A percentile compares a stretch with the other conserved stretches of the same genome.
phyloP scores from a whole-genome alignment of 139 green algal genomes.

The Picochlorum sp. region DNA sequence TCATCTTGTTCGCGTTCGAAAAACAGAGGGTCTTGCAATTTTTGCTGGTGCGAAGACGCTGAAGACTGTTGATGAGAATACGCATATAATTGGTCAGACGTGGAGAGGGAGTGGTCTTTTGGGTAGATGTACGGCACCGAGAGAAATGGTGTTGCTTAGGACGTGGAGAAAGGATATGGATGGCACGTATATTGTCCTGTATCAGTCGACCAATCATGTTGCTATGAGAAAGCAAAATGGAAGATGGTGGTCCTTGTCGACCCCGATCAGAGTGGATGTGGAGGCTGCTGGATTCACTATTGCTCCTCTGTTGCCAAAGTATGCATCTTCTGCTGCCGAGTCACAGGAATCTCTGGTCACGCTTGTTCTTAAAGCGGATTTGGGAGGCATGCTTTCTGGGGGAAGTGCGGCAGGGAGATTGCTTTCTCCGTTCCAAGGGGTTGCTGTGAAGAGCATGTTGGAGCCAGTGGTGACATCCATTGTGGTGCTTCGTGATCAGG shows the following conservation, averaged over 20 bases:
- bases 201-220: slow-evolving; percentile 26
- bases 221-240: not conserved
- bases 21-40: slow-evolving; percentile 19
- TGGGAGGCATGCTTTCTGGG: slow-evolving; percentile 31
- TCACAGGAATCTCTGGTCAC: slow-evolving; percentile 43
- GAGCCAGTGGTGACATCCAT: slow-evolving; percentile 33
- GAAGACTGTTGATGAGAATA: slow-evolving; percentile 23
- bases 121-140: slow-evolving; percentile 11
- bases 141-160: slow-evolving; percentile 35
- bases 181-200: slow-evolving; percentile 45
- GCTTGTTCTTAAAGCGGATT: slow-evolving; percentile 42
- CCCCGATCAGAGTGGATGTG: slow-evolving; percentile 29
- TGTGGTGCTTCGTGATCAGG: slow-evolving; percentile 30
- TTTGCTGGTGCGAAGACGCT: slow-evolving; percentile 15
- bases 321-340: slow-evolving; percentile 10
- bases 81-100: slow-evolving; percentile 17
- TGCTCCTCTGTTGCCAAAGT: slow-evolving; percentile 34
- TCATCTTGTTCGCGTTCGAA: slow-evolving; percentile 18
- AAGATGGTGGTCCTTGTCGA: slow-evolving; percentile 17
- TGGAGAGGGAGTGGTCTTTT: slow-evolving; percentile 5
- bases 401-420: not conserved
- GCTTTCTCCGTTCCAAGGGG: not conserved
- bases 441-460: slow-evolving; percentile 19
- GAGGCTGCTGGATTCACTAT: slow-evolving; percentile 41
- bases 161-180: slow-evolving; percentile 42